Conservation (phyloP, 2,329 filamentous ascomycete species). For the Rhytidhysteron rufulum region DNA sequence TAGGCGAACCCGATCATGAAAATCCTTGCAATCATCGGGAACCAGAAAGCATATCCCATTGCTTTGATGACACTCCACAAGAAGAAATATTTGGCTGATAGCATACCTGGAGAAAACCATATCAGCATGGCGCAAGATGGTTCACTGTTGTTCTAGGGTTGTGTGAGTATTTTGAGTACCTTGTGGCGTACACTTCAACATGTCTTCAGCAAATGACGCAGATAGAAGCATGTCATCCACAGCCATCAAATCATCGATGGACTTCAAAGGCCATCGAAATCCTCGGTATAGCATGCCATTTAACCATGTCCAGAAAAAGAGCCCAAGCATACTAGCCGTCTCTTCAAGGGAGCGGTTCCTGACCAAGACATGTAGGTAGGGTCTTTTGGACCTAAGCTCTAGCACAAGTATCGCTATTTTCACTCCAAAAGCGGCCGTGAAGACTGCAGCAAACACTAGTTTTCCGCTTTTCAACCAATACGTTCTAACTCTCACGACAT, state of each 20-base stretch:
- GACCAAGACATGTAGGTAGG: slow-evolving; percentile 4
- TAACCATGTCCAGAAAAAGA: slow-evolving; percentile 13
- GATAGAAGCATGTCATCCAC: too few species aligned
- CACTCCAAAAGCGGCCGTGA: slow-evolving; percentile 6
- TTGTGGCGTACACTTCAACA: too few species aligned
- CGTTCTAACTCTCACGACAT: slow-evolving; percentile 7
- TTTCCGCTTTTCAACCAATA: slow-evolving; percentile 4
- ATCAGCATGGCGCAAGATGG: too few species aligned
- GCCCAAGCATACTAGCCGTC: slow-evolving; percentile 11
- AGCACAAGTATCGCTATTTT: slow-evolving; percentile 10
- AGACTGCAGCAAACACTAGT: slow-evolving; percentile 6
- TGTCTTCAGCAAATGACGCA: too few species aligned
- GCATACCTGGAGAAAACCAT: too few species aligned
- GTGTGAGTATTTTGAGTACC: too few species aligned
- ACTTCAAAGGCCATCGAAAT: background rate
- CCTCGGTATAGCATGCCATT: slow-evolving; percentile 7
- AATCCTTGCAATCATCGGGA: slow-evolving; percentile 7
- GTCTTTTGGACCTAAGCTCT: slow-evolving; percentile 12
- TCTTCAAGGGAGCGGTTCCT: slow-evolving; percentile 7
- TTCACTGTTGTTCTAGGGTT: too few species aligned
- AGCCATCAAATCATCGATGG: background rate
- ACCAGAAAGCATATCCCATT: too few species aligned
- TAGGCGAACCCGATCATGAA: slow-evolving; percentile 11
- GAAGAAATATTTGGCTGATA: too few species aligned
- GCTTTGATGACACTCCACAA: too few species aligned